Base-by-base conservation (phyloP, 108 stramenopile species). In the Stephanodiscus minutulus region DNA sequence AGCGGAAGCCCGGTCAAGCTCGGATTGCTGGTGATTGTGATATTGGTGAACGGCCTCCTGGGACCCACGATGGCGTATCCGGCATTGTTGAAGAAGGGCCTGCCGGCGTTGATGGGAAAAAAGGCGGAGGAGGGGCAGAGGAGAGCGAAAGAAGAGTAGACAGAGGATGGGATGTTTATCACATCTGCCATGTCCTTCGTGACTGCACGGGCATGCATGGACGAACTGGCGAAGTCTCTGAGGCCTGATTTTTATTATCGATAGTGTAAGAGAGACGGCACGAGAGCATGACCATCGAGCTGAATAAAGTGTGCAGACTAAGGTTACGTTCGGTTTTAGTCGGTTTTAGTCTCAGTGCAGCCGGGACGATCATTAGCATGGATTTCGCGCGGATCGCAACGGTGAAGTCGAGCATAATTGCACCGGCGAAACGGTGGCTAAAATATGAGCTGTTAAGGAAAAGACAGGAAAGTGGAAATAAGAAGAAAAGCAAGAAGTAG, bases 61-160 rank as follows among this genome's bases (percentile, higher is more conserved):
- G 84, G 81, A 31, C 84, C 84, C 9, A 82, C 81, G 3, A 53
- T 82, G 69, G 84, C 84, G 17, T 82, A 82, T 70, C 84, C 84
- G 17, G 73, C 73, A 37, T 67, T 85, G 31, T 28, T 85, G 60
- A 82, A 79, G 35, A 85, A 85, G 60, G 84, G 82, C 20, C 49
- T 85, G n/a, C 77, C 76, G 29, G 71, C 68, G 27, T 54, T 84
- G 58, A 35, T 69, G 58, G 62, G 68, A 3, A 76, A 63, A 28
- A 35, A 48, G 46, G 44, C 27, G n/a, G 33, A 44, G 21, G 21
- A 28, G n/a, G 33, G 33, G 21, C 20, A 28, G 4, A 61, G 35
- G 15, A 53, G 43, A 35, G 12, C 36, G 36, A 60, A 60, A n/a
- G 36, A 5, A 43, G 36, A 35, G 8, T 58, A 17, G 8, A 43